These are phyloP conservation scores for Pleochaeta shiraiana DNA, from an alignment of 2,329 filamentous ascomycete species.

Conservation along the genomic window DNA sequence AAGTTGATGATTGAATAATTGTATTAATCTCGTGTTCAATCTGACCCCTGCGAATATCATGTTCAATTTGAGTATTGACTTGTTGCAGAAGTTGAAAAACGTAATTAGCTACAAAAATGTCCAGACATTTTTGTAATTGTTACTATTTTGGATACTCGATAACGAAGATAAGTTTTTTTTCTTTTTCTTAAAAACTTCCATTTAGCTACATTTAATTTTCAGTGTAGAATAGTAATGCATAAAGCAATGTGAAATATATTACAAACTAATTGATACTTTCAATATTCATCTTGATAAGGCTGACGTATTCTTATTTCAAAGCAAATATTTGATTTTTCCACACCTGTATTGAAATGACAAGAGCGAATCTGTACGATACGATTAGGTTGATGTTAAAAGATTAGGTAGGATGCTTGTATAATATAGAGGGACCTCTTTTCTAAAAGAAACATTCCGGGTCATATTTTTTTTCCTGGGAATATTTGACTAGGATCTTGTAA, in stretches of 20 bases:
- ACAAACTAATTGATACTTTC: background rate
- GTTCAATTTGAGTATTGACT: no score
- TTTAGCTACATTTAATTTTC: background rate
- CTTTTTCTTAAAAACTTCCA: background rate
- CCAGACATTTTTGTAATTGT: no score
- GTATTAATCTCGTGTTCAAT: no score
- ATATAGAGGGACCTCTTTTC: conserved; percentile 10
- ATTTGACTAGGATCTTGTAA: conserved; percentile 8
- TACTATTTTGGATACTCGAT: no score
- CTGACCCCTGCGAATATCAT: no score
- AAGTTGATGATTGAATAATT: no score
- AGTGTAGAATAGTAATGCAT: background rate
- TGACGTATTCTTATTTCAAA: background rate
- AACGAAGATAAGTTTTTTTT: no score
- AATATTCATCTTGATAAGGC: background rate
- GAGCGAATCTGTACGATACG: conserved; percentile 7
- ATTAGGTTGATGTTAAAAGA: conserved; percentile 14
- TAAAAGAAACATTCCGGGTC: conserved; percentile 6
- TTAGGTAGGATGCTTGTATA: conserved; percentile 15
- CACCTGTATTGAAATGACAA: conserved; percentile 1
- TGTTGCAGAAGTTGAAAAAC: no score
- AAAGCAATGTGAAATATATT: background rate
- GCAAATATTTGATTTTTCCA: background rate
- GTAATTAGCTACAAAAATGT: no score
- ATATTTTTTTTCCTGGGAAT: background rate